Evolutionary conservation across 202 grass and related monocot genomes (phyloP).

Genomic region (Panicum hallii): DNA sequence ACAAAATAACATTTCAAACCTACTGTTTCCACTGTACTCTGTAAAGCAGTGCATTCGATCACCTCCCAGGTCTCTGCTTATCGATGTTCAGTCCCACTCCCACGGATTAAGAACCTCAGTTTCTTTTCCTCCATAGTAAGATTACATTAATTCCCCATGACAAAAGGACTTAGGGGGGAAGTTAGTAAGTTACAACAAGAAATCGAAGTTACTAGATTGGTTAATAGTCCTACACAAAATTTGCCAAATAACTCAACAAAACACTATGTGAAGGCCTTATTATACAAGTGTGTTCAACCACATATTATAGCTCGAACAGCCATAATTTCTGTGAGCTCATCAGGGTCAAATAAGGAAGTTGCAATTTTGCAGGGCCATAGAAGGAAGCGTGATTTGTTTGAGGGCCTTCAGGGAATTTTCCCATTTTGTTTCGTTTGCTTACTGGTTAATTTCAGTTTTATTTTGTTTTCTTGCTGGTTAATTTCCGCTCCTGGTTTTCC

Average conservation of each 20-base stretch:
- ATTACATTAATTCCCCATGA: constrained; percentile 14
- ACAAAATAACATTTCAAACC: neutral
- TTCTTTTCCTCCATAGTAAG: neutral
- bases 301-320: constrained; percentile 31
- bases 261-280: constrained; percentile 34
- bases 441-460: no score
- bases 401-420: no score
- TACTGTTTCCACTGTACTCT: neutral
- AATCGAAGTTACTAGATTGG: constrained; percentile 25
- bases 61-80: neutral
- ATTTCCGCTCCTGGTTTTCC: no score
- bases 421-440: no score
- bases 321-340: neutral
- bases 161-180: neutral
- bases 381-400: no score
- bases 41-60: no score
- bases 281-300: constrained; percentile 39
- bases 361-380: no score
- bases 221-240: constrained; percentile 45
- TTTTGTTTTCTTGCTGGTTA: no score
- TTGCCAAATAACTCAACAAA: constrained; percentile 21
- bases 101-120: neutral
- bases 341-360: no score
- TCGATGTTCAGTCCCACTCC: neutral
- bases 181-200: neutral